Evolutionary conservation across 495 filamentous ascomycete genomes (phyloP), one percentile per base, ranked within the genome.

Genomic region (Hypoxylon lienhwacheense): DNA sequence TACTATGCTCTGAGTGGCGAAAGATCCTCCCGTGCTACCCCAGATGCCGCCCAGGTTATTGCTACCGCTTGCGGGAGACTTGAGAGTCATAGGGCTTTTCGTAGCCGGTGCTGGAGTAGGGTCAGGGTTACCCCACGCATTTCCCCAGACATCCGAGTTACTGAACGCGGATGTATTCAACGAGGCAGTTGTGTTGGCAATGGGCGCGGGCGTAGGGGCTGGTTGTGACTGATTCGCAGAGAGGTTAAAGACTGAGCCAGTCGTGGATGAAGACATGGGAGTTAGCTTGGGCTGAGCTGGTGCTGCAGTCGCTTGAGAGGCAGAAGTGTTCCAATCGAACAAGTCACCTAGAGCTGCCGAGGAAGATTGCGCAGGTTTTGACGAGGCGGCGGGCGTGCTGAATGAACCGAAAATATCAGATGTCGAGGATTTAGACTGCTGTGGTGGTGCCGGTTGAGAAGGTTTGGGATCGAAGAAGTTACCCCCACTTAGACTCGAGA

Each of bases 381-480:
- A 61, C 25, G 81, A 78, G 47, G 76, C 59, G 12, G 78, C 66
- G 4, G 79, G 59, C 14, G 83, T 80, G 22, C 73, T 72, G 21
- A 82, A 78, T 20, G 80, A 80, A 31, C 75, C 70, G 47, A 83
- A 81, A 2, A 74, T 74, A 35, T 76, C 75, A 2, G 78, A 77
- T 42, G 63, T 69, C 65, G 66, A 78, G 34, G 57, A 78, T 66
- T 56, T 77, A 59, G 73, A 82, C 68, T 48, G 76, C 29, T 76
- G 76, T 36, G 70, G 68, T 8, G 74, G 69, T 28, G 75, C 68
- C 8, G 79, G 40, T 37, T 83, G 77, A 26, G 83, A 71, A 21
- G 87, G 79, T 46, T 87, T 79, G 14, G 83, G 72, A 55, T 91
- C 85, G 64, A 97, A 97, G 65, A 98, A 91, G 57, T 87, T 85